phyloP scores from a whole-genome alignment of 1,284 basidiomycete genomes.

The Leccinum angustisporum region DNA sequence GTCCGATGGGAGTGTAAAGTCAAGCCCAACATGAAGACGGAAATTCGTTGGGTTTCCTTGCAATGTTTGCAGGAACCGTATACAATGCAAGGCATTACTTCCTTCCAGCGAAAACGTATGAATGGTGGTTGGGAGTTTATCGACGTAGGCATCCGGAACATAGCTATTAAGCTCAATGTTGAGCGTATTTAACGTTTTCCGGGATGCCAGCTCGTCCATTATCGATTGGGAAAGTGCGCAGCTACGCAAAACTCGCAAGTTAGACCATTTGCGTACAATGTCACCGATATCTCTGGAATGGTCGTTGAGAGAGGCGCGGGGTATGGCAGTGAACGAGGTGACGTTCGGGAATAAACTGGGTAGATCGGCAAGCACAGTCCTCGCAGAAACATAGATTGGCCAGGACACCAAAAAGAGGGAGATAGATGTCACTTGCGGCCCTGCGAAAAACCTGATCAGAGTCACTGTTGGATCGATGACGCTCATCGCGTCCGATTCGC shows the following conservation, averaged over 20 bases:
- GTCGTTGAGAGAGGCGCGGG: slow-evolving; percentile 8
- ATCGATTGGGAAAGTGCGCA: slow-evolving; percentile 15
- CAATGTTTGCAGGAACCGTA: slow-evolving; percentile 10
- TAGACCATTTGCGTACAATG: slow-evolving; percentile 13
- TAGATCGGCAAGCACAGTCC: slow-evolving; percentile 8
- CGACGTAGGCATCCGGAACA: not conserved
- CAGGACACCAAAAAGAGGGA: slow-evolving; percentile 15
- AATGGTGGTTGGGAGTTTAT: slow-evolving; percentile 4
- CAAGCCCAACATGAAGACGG: slow-evolving; percentile 8
- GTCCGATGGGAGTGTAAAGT: slow-evolving; percentile 5
- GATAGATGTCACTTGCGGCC: slow-evolving; percentile 6
- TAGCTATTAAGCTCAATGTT: slow-evolving; percentile 9
- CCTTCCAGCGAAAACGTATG: slow-evolving; percentile 9
- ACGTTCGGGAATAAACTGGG: slow-evolving; percentile 15
- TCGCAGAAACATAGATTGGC: slow-evolving; percentile 4
- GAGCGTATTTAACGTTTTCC: slow-evolving; percentile 9
- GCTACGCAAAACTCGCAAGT: slow-evolving; percentile 6
- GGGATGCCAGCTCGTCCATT: slow-evolving; percentile 13
- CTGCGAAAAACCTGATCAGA: slow-evolving; percentile 14
- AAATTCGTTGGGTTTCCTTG: slow-evolving; percentile 3
- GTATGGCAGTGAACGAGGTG: slow-evolving; percentile 13
- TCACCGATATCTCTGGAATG: slow-evolving; percentile 8
- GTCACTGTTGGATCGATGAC: slow-evolving; percentile 5
- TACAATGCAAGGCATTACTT: slow-evolving; percentile 5
- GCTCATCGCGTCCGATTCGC: slow-evolving; percentile 1